Evolutionary conservation across 2,329 filamentous ascomycete species (phyloP).

Genomic region (Epicoccum sorghinum): DNA sequence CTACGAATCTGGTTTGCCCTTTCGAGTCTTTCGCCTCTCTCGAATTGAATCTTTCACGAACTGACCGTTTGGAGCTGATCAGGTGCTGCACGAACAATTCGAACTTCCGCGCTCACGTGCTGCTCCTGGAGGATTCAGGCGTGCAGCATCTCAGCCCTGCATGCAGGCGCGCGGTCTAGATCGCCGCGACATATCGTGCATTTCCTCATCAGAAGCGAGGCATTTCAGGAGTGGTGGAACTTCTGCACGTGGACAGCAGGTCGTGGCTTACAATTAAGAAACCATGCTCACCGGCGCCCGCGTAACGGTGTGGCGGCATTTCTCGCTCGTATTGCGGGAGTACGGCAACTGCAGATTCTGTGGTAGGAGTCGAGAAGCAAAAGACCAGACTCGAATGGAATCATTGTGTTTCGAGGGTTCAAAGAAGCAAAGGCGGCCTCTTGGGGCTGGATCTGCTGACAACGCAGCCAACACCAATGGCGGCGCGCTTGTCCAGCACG

Average conservation of each 20-base stretch:
- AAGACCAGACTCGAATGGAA: no score
- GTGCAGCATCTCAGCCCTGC: not conserved
- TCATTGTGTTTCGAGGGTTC: no score
- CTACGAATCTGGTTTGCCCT: no score
- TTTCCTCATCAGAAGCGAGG: constrained; percentile 1
- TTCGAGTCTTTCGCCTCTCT: no score
- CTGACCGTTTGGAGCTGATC: no score
- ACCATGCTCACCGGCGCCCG: not conserved
- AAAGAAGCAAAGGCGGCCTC: not conserved
- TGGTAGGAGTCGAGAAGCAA: not conserved
- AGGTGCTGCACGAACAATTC: no score
- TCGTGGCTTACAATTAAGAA: no score
- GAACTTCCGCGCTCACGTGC: no score
- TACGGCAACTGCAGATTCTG: not conserved
- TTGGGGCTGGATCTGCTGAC: no score
- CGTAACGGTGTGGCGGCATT: no score
- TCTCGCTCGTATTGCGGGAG: not conserved
- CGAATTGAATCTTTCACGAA: no score
- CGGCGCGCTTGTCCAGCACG: constrained; percentile 7
- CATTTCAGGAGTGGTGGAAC: constrained; percentile 1
- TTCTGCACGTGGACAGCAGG: not conserved
- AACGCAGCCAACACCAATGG: not conserved
- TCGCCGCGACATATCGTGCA: not conserved
- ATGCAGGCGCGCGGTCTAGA: constrained; percentile 6
- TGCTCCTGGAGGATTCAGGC: no score